A percentile compares a stretch with the other conserved stretches of the same genome.
Conservation (phyloP, 2,329 filamentous ascomycete species). For the Coniochaeta sp. region DNA sequence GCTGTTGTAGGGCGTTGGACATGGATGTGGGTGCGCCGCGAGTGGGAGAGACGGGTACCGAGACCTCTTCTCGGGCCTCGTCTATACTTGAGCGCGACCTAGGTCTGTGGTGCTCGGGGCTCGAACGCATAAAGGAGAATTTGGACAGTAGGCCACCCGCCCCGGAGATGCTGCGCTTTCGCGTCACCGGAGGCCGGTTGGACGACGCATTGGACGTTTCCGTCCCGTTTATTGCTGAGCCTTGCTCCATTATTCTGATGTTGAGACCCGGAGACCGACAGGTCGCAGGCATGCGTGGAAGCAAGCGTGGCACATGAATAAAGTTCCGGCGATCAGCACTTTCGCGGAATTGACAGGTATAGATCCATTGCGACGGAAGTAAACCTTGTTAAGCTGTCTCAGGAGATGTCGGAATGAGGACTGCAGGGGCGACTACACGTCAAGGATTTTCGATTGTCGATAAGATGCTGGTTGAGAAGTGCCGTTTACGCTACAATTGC, state of each 20-base stretch:
- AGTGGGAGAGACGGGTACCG: background rate
- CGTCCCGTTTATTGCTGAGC: background rate
- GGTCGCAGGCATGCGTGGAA: background rate
- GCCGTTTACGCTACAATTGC: too few species aligned
- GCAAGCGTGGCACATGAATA: background rate
- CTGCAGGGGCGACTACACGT: too few species aligned
- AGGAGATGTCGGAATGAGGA: background rate
- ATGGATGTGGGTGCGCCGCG: slow-evolving; percentile 10
- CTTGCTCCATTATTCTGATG: background rate
- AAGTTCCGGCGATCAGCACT: background rate
- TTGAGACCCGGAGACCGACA: background rate
- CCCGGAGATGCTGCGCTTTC: slow-evolving; percentile 37
- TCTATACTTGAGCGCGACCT: slow-evolving; percentile 22
- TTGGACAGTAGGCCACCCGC: slow-evolving; percentile 58
- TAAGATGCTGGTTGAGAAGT: too few species aligned
- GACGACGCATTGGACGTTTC: background rate
- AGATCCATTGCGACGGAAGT: background rate
- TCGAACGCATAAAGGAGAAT: slow-evolving; percentile 57
- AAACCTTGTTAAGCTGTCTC: background rate
- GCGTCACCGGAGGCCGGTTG: background rate
- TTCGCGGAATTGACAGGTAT: background rate
- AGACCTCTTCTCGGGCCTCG: slow-evolving; percentile 18
- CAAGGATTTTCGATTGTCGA: too few species aligned
- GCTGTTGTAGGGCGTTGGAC: slow-evolving; percentile 22
- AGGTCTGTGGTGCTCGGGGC: slow-evolving; percentile 20